These are phyloP conservation scores for Incumbomyces lentus DNA, from an alignment of 2,329 filamentous ascomycete genomes.

Conservation along the genomic window DNA sequence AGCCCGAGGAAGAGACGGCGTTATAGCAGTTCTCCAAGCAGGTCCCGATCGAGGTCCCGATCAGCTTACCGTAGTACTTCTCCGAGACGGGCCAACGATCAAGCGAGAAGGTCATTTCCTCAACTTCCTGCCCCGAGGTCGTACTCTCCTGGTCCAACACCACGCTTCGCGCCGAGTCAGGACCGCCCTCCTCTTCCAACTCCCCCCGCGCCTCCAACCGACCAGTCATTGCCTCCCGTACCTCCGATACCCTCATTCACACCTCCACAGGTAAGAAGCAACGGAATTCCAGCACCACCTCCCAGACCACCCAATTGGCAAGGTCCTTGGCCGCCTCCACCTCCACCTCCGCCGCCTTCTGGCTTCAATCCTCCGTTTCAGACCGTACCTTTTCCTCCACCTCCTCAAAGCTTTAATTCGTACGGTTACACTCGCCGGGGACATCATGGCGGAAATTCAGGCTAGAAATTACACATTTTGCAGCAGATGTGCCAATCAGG, in stretches of 20 bases:
- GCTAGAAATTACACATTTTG: too few relatives aligned
- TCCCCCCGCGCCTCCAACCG: slow-evolving; percentile 17
- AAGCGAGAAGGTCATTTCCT: background rate
- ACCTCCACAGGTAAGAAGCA: slow-evolving; percentile 17
- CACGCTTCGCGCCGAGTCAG: slow-evolving; percentile 6
- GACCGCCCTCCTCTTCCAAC: slow-evolving; percentile 18
- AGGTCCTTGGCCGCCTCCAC: slow-evolving; percentile 6
- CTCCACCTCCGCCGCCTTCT: background rate
- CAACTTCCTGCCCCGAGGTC: background rate
- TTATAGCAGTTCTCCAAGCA: slow-evolving; percentile 27
- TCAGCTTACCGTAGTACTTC: background rate
- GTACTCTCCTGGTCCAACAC: background rate
- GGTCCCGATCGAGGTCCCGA: slow-evolving; percentile 13
- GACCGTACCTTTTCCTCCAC: slow-evolving; percentile 2
- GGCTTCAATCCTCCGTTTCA: background rate
- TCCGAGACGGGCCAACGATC: background rate
- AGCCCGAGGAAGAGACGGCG: slow-evolving; percentile 27
- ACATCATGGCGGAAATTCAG: too few relatives aligned
- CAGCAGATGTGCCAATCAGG: too few relatives aligned
- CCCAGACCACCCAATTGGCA: slow-evolving; percentile 5
- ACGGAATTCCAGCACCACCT: background rate
- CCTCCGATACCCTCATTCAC: slow-evolving; percentile 14
- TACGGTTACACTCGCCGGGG: too few relatives aligned
- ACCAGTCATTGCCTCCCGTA: slow-evolving; percentile 14
- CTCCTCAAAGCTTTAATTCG: background rate